phyloP scores from a whole-genome alignment of 441 rosid genomes.

The Erodium texanum region DNA sequence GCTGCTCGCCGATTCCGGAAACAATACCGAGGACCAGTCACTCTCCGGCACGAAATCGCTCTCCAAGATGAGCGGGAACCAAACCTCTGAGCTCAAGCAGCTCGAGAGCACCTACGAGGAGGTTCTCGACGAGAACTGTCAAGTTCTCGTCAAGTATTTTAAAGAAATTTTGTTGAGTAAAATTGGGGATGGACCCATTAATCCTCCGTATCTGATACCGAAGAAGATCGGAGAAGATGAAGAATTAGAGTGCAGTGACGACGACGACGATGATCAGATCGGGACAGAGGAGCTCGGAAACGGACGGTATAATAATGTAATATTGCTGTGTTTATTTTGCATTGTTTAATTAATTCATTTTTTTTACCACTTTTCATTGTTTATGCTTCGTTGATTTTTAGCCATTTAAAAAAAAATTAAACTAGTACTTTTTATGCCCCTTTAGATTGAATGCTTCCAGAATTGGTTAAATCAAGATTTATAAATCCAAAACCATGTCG shows the following conservation, averaged over 20 bases:
- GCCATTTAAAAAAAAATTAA: not conserved
- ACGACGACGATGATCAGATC: slow-evolving; percentile 15
- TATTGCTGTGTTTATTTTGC: too few species aligned
- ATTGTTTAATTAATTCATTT: slow-evolving; percentile 4
- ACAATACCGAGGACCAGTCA: slow-evolving; percentile 21
- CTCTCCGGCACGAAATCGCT: slow-evolving; percentile 27
- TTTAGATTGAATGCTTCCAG: not conserved
- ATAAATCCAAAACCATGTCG: not conserved
- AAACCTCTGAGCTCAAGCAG: slow-evolving; percentile 41
- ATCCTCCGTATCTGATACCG: slow-evolving; percentile 30
- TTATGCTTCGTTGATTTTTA: not conserved
- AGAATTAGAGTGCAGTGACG: slow-evolving; percentile 11
- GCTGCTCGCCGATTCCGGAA: slow-evolving; percentile 5
- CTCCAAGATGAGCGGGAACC: slow-evolving; percentile 48
- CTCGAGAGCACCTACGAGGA: slow-evolving; percentile 42
- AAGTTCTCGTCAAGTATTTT: slow-evolving; percentile 38
- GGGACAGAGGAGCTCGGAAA: slow-evolving; percentile 26
- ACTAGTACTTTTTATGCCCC: not conserved
- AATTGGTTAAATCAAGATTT: not conserved
- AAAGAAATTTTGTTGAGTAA: slow-evolving; percentile 26
- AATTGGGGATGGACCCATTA: slow-evolving; percentile 14
- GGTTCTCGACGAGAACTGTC: slow-evolving; percentile 49
- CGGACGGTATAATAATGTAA: slow-evolving; percentile 56
- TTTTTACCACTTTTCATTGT: not conserved
- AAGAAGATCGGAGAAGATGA: slow-evolving; percentile 17